Conservation (phyloP, 768 basidiomycete genomes). For the Lentinula guzmanii region DNA sequence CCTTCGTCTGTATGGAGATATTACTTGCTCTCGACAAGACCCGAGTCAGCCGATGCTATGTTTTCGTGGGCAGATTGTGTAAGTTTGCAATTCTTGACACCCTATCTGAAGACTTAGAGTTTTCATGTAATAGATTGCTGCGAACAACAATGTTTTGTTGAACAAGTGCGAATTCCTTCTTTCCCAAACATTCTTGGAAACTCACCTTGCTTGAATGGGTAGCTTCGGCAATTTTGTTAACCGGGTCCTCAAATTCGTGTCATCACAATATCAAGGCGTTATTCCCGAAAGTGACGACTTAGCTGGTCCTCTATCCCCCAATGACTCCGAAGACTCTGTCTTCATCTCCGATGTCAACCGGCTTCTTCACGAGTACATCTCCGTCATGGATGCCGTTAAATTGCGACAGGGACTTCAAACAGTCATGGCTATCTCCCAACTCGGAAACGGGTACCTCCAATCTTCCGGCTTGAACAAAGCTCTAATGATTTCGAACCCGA, state of each 20-base stretch:
- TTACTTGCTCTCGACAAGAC: conserved; percentile 87
- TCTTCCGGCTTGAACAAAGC: conserved; percentile 87
- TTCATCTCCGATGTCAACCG: conserved; percentile 80
- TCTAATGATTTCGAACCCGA: conserved; percentile 73
- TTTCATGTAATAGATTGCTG: conserved; percentile 54
- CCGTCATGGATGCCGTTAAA: conserved; percentile 89
- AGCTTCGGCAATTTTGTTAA: conserved; percentile 99
- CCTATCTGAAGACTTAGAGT: neutral
- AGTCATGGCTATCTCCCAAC: conserved; percentile 83
- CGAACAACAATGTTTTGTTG: conserved; percentile 88
- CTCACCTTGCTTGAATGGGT: neutral
- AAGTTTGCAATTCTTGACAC: conserved; percentile 19
- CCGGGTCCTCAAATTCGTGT: conserved; percentile 86
- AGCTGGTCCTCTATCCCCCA: conserved; percentile 63
- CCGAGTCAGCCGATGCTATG: conserved; percentile 91
- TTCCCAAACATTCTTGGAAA: neutral
- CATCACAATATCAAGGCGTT: conserved; percentile 73
- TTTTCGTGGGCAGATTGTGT: conserved; percentile 97
- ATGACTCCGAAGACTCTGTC: conserved; percentile 59
- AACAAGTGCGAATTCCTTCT: conserved; percentile 63
- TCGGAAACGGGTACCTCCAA: conserved; percentile 94
- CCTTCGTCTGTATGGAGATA: conserved; percentile 96
- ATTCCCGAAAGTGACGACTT: conserved; percentile 76
- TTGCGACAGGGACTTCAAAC: conserved; percentile 82
- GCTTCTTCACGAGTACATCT: conserved; percentile 72